phyloP scores from a whole-genome alignment of 2,329 filamentous ascomycete genomes.

The Thermoascus crustaceus region DNA sequence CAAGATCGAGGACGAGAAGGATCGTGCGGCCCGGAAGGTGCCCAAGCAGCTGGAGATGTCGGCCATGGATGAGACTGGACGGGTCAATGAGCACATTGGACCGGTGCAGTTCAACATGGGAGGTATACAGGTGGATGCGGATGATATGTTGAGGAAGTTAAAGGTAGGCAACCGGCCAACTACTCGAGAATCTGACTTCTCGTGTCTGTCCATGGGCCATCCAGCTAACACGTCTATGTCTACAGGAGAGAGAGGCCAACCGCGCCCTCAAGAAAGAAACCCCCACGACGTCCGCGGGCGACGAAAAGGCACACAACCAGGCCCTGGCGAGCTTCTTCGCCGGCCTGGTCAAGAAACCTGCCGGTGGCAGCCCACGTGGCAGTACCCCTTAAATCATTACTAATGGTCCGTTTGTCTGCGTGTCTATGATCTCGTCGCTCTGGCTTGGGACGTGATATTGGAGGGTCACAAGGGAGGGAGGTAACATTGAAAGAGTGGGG shows the following conservation, averaged over 20 bases:
- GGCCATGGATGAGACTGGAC: conserved; percentile 31
- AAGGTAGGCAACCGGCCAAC: conserved; percentile 50
- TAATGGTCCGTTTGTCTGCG: no score
- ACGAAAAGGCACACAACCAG: conserved; percentile 50
- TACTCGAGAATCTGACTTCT: no score
- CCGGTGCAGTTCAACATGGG: conserved; percentile 98
- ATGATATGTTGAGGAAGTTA: conserved; percentile 80
- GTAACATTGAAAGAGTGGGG: not conserved
- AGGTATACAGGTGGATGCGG: conserved; percentile 89
- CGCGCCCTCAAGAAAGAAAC: conserved; percentile 30
- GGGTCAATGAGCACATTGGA: conserved; percentile 72
- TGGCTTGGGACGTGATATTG: not conserved
- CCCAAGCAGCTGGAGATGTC: conserved; percentile 29
- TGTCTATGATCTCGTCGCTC: no score
- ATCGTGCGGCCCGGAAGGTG: conserved; percentile 25
- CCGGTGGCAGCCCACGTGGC: conserved; percentile 28
- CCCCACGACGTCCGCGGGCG: conserved; percentile 23
- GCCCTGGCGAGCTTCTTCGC: conserved; percentile 54
- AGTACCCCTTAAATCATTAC: no score
- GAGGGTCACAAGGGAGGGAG: not conserved
- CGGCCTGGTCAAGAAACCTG: conserved; percentile 47
- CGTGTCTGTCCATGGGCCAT: conserved; percentile 4
- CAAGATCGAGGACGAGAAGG: conserved; percentile 47
- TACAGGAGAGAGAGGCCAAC: conserved; percentile 37
- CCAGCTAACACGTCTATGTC: no score